Percentiles rank a stretch among this genome's conserved stretches.
These are phyloP conservation scores for Gremmenia infestans DNA, from an alignment of 2,329 filamentous ascomycete species.

Conservation along the genomic window DNA sequence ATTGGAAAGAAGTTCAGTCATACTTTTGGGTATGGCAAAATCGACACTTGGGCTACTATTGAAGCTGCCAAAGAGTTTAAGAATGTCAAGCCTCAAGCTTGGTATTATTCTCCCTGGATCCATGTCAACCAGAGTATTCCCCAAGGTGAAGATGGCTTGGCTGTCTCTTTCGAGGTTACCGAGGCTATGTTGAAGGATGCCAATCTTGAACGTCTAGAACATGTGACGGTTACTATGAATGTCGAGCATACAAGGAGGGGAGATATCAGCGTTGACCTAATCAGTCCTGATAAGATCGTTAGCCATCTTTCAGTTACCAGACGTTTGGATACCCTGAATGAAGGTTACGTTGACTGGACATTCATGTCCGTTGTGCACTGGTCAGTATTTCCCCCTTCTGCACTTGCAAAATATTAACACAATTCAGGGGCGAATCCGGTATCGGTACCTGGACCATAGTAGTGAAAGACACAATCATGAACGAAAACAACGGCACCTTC, in stretches of 20 bases:
- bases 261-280: slow-evolving; percentile 86
- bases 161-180: slow-evolving; percentile 78
- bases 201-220: slow-evolving; percentile 83
- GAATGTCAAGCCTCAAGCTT: slow-evolving; percentile 89
- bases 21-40: slow-evolving; percentile 91
- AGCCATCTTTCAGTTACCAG: slow-evolving; percentile 80
- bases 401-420: slow-evolving; percentile 31
- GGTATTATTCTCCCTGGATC: slow-evolving; percentile 91
- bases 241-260: slow-evolving; percentile 81
- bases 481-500: slow-evolving; percentile 72
- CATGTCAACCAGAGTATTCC: slow-evolving; percentile 83
- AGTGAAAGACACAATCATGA: slow-evolving; percentile 77
- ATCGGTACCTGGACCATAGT: slow-evolving; percentile 87
- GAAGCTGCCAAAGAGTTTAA: slow-evolving; percentile 82
- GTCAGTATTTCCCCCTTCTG: slow-evolving; percentile 43
- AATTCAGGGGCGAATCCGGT: slow-evolving; percentile 73
- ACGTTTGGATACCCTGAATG: slow-evolving; percentile 56
- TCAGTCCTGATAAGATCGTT: slow-evolving; percentile 74
- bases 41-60: slow-evolving; percentile 82
- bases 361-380: slow-evolving; percentile 99
- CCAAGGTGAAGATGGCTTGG: slow-evolving; percentile 74
- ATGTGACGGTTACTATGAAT: slow-evolving; percentile 98
- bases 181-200: slow-evolving; percentile 72
- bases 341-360: slow-evolving; percentile 90
- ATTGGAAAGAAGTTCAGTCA: slow-evolving; percentile 88